Conservation (phyloP, 2,329 filamentous ascomycete species). For the Aspergillus spinulosporus region DNA sequence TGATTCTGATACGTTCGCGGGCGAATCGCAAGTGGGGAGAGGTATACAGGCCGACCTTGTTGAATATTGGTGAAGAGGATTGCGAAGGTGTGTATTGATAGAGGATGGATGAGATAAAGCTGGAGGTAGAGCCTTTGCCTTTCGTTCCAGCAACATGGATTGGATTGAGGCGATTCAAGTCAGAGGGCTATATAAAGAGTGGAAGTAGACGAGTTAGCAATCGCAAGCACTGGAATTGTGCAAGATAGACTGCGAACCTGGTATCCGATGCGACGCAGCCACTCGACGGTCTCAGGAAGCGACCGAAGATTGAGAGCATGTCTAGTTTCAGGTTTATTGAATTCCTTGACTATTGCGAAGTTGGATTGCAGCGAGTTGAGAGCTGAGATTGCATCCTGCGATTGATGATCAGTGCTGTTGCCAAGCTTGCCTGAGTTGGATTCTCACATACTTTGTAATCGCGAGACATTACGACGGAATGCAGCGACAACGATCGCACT, state of each 20-base stretch:
- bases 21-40: conserved; percentile 83
- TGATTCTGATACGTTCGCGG: conserved; percentile 79
- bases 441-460: conserved; percentile 39
- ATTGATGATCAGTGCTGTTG: conserved; percentile 17
- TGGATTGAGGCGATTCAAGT: conserved; percentile 60
- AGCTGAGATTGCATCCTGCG: conserved; percentile 68
- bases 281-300: conserved; percentile 78
- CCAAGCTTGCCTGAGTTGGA: not conserved
- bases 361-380: conserved; percentile 80
- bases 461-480: conserved; percentile 38
- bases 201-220: conserved; percentile 9
- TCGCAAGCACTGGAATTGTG: not conserved
- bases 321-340: conserved; percentile 66
- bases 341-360: conserved; percentile 71
- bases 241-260: conserved; percentile 53
- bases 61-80: conserved; percentile 36
- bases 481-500: conserved; percentile 33
- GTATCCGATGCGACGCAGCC: conserved; percentile 75
- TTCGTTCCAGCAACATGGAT: conserved; percentile 93
- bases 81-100: conserved; percentile 56
- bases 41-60: conserved; percentile 75
- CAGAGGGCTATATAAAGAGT: conserved; percentile 52
- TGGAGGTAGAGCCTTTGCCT: conserved; percentile 86
- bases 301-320: conserved; percentile 71
- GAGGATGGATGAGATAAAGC: conserved; percentile 80